A percentile compares a stretch with the other conserved stretches of the same genome.
Conservation (phyloP, 208 protist genomes). For the Crithidia thermophila region DNA sequence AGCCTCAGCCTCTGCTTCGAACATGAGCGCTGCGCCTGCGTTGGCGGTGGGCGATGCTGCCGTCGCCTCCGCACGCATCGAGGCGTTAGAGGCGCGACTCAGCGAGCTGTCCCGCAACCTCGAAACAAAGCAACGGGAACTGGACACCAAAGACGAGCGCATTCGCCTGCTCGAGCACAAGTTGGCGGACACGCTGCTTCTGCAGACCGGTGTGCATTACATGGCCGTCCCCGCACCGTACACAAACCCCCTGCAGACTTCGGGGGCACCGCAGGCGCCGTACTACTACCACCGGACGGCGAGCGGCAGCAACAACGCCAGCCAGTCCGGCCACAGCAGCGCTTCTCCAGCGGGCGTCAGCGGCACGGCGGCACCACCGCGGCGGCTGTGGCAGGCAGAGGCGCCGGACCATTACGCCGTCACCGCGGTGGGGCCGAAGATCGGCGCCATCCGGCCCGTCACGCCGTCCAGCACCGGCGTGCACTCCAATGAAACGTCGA, state of each 20-base stretch:
- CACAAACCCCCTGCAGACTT: too few species aligned
- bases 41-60: too few species aligned
- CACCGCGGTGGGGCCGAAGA: neutral
- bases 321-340: neutral
- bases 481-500: neutral
- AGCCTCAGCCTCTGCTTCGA: neutral
- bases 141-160: conserved; percentile 67
- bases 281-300: neutral
- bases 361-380: neutral
- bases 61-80: conserved; percentile 16
- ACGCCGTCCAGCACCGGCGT: neutral
- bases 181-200: conserved; percentile 72
- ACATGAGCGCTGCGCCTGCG: too few species aligned
- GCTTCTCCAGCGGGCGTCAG: neutral
- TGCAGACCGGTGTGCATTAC: conserved; percentile 15
- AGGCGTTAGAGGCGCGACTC: conserved; percentile 52
- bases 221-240: conserved; percentile 4
- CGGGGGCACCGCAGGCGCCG: neutral
- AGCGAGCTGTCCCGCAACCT: conserved; percentile 39
- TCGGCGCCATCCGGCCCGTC: conserved; percentile 10
- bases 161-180: conserved; percentile 80
- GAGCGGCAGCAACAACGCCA: neutral
- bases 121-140: conserved; percentile 42
- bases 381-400: conserved; percentile 11
- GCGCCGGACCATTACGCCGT: conserved; percentile 9